Conservation (phyloP, 768 basidiomycete genomes). For the Chiua virens region DNA sequence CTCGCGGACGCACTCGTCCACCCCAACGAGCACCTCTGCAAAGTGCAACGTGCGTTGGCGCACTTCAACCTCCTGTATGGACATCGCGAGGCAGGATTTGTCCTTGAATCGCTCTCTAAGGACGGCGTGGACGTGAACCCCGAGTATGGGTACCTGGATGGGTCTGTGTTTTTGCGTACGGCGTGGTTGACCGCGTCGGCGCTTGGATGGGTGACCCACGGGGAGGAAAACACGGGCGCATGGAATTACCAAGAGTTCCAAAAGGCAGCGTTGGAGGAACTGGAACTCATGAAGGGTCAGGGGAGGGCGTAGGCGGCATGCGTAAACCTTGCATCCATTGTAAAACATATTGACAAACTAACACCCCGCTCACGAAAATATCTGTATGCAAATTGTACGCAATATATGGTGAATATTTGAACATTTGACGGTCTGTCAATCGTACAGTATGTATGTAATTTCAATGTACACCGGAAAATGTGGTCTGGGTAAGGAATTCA, state of each 20-base stretch:
- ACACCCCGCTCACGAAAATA: too few relatives aligned
- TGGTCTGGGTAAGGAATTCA: too few relatives aligned
- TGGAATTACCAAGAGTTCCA: conserved; percentile 35
- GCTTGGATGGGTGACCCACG: conserved; percentile 42
- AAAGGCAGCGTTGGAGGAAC: conserved; percentile 19
- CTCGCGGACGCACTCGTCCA: conserved; percentile 53
- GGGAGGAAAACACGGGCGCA: conserved; percentile 26
- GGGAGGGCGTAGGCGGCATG: conserved; percentile 12
- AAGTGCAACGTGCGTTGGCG: conserved; percentile 50
- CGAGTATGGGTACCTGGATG: conserved; percentile 52
- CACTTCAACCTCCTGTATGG: conserved; percentile 50
- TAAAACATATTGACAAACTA: too few relatives aligned
- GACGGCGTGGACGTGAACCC: conserved; percentile 39
- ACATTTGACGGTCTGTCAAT: too few relatives aligned
- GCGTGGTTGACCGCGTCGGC: conserved; percentile 52
- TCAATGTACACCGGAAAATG: too few relatives aligned
- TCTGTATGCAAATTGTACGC: too few relatives aligned
- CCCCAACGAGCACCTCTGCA: conserved; percentile 56
- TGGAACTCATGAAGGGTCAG: conserved; percentile 23
- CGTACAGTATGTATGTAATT: too few relatives aligned
- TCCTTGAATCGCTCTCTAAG: conserved; percentile 20
- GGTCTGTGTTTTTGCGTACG: conserved; percentile 59
- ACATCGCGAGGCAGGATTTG: conserved; percentile 35
- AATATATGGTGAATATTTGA: too few relatives aligned
- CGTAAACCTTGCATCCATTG: too few relatives aligned